These are phyloP conservation scores for Aspergillus indologenus DNA, from an alignment of 495 filamentous ascomycete species.

Conservation along the genomic window DNA sequence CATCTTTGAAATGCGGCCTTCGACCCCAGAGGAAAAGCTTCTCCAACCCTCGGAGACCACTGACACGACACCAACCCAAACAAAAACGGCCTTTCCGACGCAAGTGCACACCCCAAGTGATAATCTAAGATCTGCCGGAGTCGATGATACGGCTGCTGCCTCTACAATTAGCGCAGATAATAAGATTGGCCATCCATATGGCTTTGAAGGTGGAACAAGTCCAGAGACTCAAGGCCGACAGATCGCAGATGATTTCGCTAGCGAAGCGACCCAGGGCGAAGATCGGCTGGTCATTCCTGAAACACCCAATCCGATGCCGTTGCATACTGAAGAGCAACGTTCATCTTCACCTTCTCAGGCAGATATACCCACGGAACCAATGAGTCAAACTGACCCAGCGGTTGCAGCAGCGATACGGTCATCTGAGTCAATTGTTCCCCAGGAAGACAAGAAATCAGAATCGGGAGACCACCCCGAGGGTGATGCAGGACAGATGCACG, in stretches of 20 bases:
- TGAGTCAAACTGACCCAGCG: neutral
- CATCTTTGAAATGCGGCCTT: constrained; percentile 15
- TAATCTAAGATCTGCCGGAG: constrained; percentile 23
- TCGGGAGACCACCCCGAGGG: neutral
- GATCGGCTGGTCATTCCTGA: neutral
- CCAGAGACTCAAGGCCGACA: neutral
- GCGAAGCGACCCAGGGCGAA: too few species aligned
- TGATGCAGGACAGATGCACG: neutral
- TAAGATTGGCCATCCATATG: constrained; percentile 2
- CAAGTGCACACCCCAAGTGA: constrained; percentile 8
- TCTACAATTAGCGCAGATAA: constrained; percentile 11
- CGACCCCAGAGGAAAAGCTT: constrained; percentile 14
- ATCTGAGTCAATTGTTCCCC: neutral
- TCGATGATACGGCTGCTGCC: constrained; percentile 31
- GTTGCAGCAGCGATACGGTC: neutral
- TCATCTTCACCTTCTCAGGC: neutral
- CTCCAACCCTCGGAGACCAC: constrained; percentile 7
- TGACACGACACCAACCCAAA: constrained; percentile 24
- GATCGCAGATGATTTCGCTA: too few species aligned
- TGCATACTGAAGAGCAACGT: neutral
- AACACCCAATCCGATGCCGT: too few species aligned
- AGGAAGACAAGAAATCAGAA: neutral
- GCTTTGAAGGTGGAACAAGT: neutral
- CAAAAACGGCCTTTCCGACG: constrained; percentile 1
- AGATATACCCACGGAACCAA: neutral